Conservation (phyloP, 2,329 filamentous ascomycete species). For the Dendrostoma leiphaemia region DNA sequence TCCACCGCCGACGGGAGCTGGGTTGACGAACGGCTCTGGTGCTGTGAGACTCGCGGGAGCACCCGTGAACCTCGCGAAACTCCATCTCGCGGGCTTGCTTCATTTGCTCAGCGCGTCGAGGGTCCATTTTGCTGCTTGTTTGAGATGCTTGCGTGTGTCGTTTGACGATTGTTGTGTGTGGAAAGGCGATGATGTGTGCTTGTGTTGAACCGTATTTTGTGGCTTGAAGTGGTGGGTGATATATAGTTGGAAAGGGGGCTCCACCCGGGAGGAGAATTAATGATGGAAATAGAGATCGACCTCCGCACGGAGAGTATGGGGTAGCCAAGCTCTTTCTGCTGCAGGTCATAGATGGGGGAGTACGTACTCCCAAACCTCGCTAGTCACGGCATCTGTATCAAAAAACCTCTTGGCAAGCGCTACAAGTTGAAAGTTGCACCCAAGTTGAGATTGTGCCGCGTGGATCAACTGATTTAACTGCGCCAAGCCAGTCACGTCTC, state of each 20-base stretch:
- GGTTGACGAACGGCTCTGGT: not conserved
- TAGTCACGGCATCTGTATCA: not conserved
- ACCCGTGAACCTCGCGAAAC: not conserved
- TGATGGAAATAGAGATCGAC: not conserved
- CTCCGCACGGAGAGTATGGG: not conserved
- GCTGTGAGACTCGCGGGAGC: not conserved
- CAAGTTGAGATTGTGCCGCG: not conserved
- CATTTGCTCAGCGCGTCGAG: not conserved
- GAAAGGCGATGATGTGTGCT: not conserved
- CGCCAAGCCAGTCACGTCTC: not conserved
- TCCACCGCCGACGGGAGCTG: not conserved
- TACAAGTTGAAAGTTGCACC: not conserved
- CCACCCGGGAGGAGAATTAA: not conserved
- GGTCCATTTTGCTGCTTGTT: not conserved
- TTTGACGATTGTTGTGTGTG: not conserved
- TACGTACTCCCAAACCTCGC: not conserved
- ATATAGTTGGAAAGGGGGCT: not conserved
- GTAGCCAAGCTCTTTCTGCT: not conserved
- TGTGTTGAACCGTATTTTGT: not conserved
- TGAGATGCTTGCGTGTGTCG: not conserved
- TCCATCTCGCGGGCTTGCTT: not conserved
- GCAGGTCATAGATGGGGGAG: not conserved
- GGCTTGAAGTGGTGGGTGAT: not conserved
- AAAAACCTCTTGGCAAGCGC: not conserved
- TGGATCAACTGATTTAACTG: not conserved